Base-by-base conservation (phyloP, 2,329 filamentous ascomycete genomes). In the Cadophora malorum region DNA sequence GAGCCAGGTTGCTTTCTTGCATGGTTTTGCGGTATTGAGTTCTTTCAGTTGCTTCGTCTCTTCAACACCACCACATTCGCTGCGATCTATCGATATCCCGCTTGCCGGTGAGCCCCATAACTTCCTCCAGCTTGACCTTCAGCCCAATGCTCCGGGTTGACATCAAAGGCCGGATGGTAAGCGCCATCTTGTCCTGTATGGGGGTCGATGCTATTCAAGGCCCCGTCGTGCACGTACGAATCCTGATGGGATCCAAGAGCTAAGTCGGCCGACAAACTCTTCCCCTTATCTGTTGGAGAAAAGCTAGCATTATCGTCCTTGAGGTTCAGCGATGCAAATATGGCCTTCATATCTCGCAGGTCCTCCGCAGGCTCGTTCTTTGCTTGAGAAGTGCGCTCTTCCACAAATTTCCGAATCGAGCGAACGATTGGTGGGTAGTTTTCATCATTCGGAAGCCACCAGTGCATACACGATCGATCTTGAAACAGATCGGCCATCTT, bases 401-500 rank as follows among this genome's bases (percentile, higher is more conserved):
- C 89, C 33, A 94, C 92, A 79, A 97, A 94, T 52, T 88, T 86
- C 23, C 94, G 90, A 69, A 97, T 89, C 64, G 87, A 90, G 63
- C 89, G 90, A 64, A 97, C 84, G 52, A 96, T 87, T 0, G 87
- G 86, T 12, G 87, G 90, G 74, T 91, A 91, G 1, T 87, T 88
- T 80, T 95, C 91, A 70, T 93, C 88, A 77, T 96, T 86, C 2
- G 94, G 92, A 2, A 97, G 85, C 96, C 96, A 99, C 93, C 94
- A 97, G 67, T 90, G 85, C 55, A 87, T 87, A 64, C 94, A 88
- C 23, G 90, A 88, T 16, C 88, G 85, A 53, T 92, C 86, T 68
- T 86, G 83, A 84, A 96, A 97, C 28, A 93, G 79, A 58, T 91
- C 86, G 38, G 91, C 88, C 85, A 98, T 91, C 72, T 90, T 90